Percentiles rank a stretch among this genome's conserved stretches.
Conservation (phyloP, 1,139 yeast genomes). For the Blastobotrys apis region DNA sequence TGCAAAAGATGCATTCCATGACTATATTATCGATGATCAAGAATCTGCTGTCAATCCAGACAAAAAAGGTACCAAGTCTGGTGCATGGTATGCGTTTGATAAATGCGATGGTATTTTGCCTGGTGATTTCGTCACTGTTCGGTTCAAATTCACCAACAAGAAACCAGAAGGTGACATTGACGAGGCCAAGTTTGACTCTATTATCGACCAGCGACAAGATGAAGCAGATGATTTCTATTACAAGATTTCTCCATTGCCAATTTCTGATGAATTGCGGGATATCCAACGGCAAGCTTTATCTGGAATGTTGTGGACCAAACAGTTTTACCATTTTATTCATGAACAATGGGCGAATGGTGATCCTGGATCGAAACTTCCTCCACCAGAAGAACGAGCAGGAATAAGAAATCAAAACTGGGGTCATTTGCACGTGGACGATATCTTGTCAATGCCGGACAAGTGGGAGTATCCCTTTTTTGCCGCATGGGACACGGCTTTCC, state of each 20-base stretch:
- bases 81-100: constrained; percentile 80
- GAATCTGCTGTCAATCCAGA: constrained; percentile 65
- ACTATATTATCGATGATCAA: constrained; percentile 61
- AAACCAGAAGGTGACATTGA: constrained; percentile 49
- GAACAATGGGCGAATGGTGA: constrained; percentile 90
- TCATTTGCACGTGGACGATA: constrained; percentile 84
- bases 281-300: constrained; percentile 95
- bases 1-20: constrained; percentile 92
- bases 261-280: constrained; percentile 74
- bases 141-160: constrained; percentile 62
- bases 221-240: constrained; percentile 95
- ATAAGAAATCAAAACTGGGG: constrained; percentile 88
- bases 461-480: constrained; percentile 98
- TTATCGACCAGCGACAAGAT: constrained; percentile 70
- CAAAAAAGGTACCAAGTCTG: constrained; percentile 64
- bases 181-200: constrained; percentile 70
- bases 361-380: constrained; percentile 61
- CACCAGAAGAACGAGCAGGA: constrained; percentile 74
- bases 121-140: constrained; percentile 82
- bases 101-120: constrained; percentile 75
- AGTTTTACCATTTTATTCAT: constrained; percentile 83
- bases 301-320: constrained; percentile 92
- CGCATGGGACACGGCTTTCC: constrained; percentile 98
- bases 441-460: constrained; percentile 87
- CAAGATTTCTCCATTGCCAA: constrained; percentile 83